Evolutionary conservation across 768 basidiomycete genomes (phyloP), one percentile per base, ranked within the genome.

Genomic region (Gymnopilus dilepis): DNA sequence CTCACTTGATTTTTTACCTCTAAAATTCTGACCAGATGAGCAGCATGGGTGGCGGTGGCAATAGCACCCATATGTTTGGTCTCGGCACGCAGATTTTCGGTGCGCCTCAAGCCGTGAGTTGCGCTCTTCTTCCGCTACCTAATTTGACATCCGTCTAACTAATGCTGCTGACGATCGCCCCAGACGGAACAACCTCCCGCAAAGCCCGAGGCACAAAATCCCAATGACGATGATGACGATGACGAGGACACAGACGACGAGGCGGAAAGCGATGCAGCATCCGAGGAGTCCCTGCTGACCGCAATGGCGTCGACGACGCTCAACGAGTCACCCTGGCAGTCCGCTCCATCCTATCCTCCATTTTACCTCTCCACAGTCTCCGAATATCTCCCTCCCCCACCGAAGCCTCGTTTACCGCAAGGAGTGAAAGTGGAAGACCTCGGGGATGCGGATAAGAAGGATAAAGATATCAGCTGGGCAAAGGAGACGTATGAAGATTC

Each of bases 401-500:
- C 84, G 11, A 87, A 85, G 65, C 57, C 72, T 43, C 87, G 81
- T 63, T 67, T 80, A 0, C 76, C 81, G 1, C 69, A 81, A 2
- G 78, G 73, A 15, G 75, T 81, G 19, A 78, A 80, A 9, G 76
- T 86, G 37, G 75, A 79, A 22, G 79, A 80, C 26, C 75, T 76
- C 26, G 76, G 58, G 30, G 69, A 67, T 22, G 67, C 68, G 21
- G 65, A 65, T 47, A 66, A 63, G 41, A 66, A 68, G 28, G 64
- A 63, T 26, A 69, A 70, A 19, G 64, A 79, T 58, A 74, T 80
- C 21, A 76, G 76, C 15, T 91, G 89, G 93, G 73, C 79, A 11
- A 76, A 84, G 5, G 95, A 97, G 72, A 78, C 82, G 19, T 97
- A 93, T 70, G 95, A 95, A 75, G 88, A 91, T 69, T 90, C 90